A percentile compares a stretch with the other conserved stretches of the same genome.
phyloP scores from a whole-genome alignment of 1,284 basidiomycete genomes.

The Meira miltonrushii region DNA sequence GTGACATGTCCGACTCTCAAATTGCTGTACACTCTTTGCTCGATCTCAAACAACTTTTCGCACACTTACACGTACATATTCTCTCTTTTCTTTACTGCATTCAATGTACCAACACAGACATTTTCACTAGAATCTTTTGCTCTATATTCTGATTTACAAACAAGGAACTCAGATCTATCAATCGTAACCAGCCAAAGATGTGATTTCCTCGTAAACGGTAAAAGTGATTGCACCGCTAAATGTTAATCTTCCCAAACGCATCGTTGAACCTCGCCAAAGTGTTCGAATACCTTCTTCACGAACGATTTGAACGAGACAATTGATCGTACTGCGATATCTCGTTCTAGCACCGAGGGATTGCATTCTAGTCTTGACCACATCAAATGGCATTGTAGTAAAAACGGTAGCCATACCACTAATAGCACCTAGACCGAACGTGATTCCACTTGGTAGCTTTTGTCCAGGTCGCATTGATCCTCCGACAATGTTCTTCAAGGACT shows the following conservation, averaged over 20 bases:
- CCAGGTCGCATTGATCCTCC: conserved; percentile 78
- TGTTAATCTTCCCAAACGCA: conserved; percentile 54
- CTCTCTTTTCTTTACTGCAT: background rate
- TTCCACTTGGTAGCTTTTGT: conserved; percentile 73
- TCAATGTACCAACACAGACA: conserved; percentile 3
- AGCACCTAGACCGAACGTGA: conserved; percentile 91
- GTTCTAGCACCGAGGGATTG: conserved; percentile 77
- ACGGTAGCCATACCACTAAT: conserved; percentile 91
- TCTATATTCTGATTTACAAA: too few species aligned
- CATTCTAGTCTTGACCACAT: conserved; percentile 94
- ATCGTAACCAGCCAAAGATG: background rate
- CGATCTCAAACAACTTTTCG: background rate
- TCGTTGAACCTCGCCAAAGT: conserved; percentile 92
- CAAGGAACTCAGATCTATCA: too few species aligned
- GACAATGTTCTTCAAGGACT: conserved; percentile 75
- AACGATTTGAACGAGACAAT: conserved; percentile 62
- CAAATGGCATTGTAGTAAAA: conserved; percentile 55
- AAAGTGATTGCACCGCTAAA: conserved; percentile 92
- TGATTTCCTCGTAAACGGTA: conserved; percentile 3
- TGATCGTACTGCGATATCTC: conserved; percentile 85
- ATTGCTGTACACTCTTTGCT: too few species aligned
- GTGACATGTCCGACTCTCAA: too few species aligned
- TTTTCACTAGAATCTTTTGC: background rate
- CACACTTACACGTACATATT: background rate
- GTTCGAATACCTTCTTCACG: conserved; percentile 70